These are phyloP conservation scores for Pleurotus tuber-regium DNA, from an alignment of 768 basidiomycete genomes.

Conservation along the genomic window DNA sequence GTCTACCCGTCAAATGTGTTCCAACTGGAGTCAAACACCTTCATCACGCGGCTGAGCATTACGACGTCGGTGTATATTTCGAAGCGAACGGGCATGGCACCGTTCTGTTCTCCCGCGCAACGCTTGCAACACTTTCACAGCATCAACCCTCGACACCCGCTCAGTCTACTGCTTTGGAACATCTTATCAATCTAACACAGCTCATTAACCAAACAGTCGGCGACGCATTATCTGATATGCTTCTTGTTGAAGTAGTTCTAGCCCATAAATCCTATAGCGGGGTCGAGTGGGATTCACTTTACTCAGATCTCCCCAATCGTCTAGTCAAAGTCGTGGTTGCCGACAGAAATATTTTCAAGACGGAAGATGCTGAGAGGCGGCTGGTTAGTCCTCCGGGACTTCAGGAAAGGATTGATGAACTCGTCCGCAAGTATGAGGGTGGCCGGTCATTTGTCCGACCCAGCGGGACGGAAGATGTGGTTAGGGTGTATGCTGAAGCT, in stretches of 20 bases:
- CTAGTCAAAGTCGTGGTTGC: constrained; percentile 89
- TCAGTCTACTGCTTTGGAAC: constrained; percentile 74
- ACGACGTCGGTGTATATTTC: constrained; percentile 97
- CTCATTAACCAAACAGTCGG: constrained; percentile 98
- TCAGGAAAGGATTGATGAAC: constrained; percentile 79
- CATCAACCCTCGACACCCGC: constrained; percentile 79
- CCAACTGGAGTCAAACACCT: constrained; percentile 97
- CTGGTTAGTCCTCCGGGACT: constrained; percentile 77
- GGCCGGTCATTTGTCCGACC: constrained; percentile 95
- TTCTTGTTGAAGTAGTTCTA: constrained; percentile 91
- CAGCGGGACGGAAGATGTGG: constrained; percentile 97
- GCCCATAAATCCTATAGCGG: constrained; percentile 84
- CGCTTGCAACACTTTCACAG: constrained; percentile 56
- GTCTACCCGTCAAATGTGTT: constrained; percentile 92
- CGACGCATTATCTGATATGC: constrained; percentile 93
- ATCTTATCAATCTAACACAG: constrained; percentile 73
- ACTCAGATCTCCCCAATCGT: constrained; percentile 91
- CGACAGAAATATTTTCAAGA: constrained; percentile 81
- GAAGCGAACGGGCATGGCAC: constrained; percentile 99
- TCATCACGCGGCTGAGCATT: constrained; percentile 94
- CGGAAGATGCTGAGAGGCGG: constrained; percentile 90
- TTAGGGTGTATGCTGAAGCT: constrained; percentile 96
- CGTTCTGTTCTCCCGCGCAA: constrained; percentile 83
- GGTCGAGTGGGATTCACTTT: constrained; percentile 88
- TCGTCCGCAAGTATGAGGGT: constrained; percentile 72